Evolutionary conservation across 2,329 filamentous ascomycete genomes (phyloP).

Genomic region (Amylocarpus encephaloides): DNA sequence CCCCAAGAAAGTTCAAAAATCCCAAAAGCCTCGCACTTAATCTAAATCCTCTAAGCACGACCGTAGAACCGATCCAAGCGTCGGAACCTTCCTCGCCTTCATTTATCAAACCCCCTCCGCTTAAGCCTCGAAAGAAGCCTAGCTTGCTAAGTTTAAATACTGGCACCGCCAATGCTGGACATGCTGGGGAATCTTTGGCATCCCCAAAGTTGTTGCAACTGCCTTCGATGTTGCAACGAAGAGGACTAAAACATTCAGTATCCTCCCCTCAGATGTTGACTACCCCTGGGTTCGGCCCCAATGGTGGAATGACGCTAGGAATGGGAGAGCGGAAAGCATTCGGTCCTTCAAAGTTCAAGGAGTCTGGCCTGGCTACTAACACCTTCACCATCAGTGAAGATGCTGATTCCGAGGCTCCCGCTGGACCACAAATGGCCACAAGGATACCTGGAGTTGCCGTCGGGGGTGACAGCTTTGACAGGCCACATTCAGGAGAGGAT

Average conservation of each 20-base stretch:
- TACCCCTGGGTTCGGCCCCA: slow-evolving; percentile 52
- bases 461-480: slow-evolving; percentile 56
- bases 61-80: slow-evolving; percentile 40
- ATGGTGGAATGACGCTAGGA: slow-evolving; percentile 56
- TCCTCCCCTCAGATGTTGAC: slow-evolving; percentile 63
- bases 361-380: slow-evolving; percentile 23
- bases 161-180: slow-evolving; percentile 44
- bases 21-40: slow-evolving; percentile 81
- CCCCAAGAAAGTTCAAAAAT: slow-evolving; percentile 68
- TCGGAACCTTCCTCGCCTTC: slow-evolving; percentile 57
- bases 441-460: slow-evolving; percentile 42
- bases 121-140: slow-evolving; percentile 62
- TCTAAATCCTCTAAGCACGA: slow-evolving; percentile 41
- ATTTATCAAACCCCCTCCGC: slow-evolving; percentile 72
- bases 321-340: slow-evolving; percentile 36
- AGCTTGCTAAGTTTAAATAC: slow-evolving; percentile 76
- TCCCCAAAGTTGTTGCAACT: slow-evolving; percentile 51
- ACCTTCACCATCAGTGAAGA: slow-evolving; percentile 30
- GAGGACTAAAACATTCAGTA: slow-evolving; percentile 59
- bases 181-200: slow-evolving; percentile 46
- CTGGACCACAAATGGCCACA: slow-evolving; percentile 56
- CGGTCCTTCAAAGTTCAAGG: slow-evolving; percentile 28
- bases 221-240: slow-evolving; percentile 53
- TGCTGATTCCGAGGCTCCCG: slow-evolving; percentile 42
- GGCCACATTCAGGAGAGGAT: slow-evolving; percentile 68